phyloP scores from a whole-genome alignment of 73 alveolate genomes.

The Breviolum minutum region DNA sequence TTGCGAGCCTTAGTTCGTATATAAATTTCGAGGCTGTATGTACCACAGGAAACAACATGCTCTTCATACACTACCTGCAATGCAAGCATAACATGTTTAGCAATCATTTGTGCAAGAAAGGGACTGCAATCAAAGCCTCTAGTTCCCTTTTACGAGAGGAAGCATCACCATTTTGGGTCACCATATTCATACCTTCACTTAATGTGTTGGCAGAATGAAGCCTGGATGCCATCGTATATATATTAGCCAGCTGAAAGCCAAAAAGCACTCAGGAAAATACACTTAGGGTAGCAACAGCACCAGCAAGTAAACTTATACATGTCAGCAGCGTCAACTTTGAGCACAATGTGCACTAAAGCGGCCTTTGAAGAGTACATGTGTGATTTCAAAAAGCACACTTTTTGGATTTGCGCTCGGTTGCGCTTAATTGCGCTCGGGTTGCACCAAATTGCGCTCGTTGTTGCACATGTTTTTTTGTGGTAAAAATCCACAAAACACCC shows the following conservation, averaged over 20 bases:
- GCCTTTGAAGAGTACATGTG: too few relatives aligned
- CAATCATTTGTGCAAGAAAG: not conserved
- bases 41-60: too few relatives aligned
- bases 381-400: not conserved
- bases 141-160: not conserved
- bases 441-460: slow-evolving; percentile 47
- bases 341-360: too few relatives aligned
- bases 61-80: too few relatives aligned
- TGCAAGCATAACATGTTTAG: too few relatives aligned
- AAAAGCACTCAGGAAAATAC: slow-evolving; percentile 21
- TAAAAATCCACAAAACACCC: not conserved
- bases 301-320: too few relatives aligned
- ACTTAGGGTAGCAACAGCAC: too few relatives aligned
- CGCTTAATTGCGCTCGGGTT: slow-evolving; percentile 33
- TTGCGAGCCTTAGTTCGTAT: not conserved
- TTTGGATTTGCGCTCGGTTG: slow-evolving; percentile 34
- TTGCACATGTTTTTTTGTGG: not conserved
- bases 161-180: not conserved
- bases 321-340: too few relatives aligned
- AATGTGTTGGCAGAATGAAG: slow-evolving; percentile 23
- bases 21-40: too few relatives aligned
- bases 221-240: not conserved
- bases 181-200: slow-evolving; percentile 28
- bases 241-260: slow-evolving; percentile 16
- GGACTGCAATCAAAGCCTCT: not conserved